phyloP scores from a whole-genome alignment of 176 grass and related monocot genomes.

The Phyllostachys edulis region DNA sequence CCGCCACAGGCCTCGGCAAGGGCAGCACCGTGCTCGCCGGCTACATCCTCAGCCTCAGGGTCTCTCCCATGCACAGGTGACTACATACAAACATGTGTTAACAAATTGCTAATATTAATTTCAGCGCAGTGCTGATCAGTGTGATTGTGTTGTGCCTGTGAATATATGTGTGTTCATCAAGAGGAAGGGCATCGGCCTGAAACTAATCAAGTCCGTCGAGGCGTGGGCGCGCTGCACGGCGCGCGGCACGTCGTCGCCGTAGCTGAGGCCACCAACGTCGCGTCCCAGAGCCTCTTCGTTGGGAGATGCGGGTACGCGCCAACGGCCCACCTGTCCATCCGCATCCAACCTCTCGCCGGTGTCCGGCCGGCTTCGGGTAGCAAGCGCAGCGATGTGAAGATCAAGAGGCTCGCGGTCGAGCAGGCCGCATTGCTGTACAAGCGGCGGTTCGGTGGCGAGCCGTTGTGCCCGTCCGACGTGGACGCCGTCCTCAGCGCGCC shows the following conservation, averaged over 20 bases:
- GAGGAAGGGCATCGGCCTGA: slow-evolving; percentile 18
- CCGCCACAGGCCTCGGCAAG: slow-evolving; percentile 1
- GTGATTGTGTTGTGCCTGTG: background rate
- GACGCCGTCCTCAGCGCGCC: background rate
- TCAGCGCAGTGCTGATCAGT: background rate
- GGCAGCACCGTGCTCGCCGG: background rate
- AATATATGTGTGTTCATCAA: background rate
- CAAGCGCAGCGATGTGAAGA: background rate
- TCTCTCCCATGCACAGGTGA: slow-evolving; percentile 8
- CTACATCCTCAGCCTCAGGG: slow-evolving; percentile 29
- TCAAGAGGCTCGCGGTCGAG: slow-evolving; percentile 12
- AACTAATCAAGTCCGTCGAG: slow-evolving; percentile 19
- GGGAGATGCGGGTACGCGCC: background rate
- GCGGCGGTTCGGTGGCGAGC: slow-evolving; percentile 3
- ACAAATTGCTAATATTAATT: background rate
- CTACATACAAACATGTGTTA: background rate
- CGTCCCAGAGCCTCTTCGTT: slow-evolving; percentile 13
- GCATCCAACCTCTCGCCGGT: background rate
- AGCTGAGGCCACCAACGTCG: slow-evolving; percentile 9
- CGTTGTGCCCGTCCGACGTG: slow-evolving; percentile 7
- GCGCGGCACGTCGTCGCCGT: slow-evolving; percentile 5
- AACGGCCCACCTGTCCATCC: background rate
- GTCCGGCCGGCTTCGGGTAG: background rate
- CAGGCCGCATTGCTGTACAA: slow-evolving; percentile 7
- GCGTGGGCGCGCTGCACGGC: slow-evolving; percentile 21